A percentile compares a stretch with the other conserved stretches of the same genome.
These are phyloP conservation scores for Desmodesmus armatus DNA, from an alignment of 139 green algal genomes.

Conservation along the genomic window DNA sequence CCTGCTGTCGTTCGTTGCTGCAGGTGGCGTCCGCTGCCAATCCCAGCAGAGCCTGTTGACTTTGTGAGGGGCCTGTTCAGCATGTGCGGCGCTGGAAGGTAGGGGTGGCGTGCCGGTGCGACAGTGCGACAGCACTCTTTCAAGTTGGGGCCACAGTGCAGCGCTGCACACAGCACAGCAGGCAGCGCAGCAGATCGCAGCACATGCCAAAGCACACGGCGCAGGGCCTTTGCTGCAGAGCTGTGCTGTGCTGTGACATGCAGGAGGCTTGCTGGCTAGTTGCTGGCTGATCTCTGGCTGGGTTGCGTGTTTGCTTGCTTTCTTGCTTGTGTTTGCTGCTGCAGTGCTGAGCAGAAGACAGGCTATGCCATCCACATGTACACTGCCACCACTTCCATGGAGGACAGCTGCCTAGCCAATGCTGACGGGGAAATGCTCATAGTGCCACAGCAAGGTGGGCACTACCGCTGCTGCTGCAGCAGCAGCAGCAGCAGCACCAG, in stretches of 20 bases:
- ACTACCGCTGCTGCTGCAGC: background rate
- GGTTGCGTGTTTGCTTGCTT: no score
- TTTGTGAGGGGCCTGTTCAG: constrained; percentile 90
- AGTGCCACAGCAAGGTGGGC: constrained; percentile 88
- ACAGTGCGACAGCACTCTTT: background rate
- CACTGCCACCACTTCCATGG: constrained; percentile 78
- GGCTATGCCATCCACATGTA: constrained; percentile 96
- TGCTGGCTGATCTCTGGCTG: no score
- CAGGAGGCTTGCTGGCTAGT: no score
- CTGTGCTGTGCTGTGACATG: no score
- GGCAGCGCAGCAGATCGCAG: no score
- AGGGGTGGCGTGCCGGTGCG: background rate
- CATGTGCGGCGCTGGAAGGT: constrained; percentile 88
- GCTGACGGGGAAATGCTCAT: constrained; percentile 97
- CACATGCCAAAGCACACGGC: no score
- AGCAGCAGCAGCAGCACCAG: background rate
- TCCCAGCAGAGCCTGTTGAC: constrained; percentile 76
- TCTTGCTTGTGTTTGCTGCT: no score
- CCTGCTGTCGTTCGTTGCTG: no score
- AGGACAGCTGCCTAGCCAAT: constrained; percentile 84
- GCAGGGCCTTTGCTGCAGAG: no score
- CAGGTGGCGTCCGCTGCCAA: constrained; percentile 85
- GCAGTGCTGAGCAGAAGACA: constrained; percentile 78
- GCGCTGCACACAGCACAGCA: no score
- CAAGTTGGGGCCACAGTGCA: no score